Conservation (phyloP, 2,329 filamentous ascomycete species). For the Apiospora kogelbergensis region DNA sequence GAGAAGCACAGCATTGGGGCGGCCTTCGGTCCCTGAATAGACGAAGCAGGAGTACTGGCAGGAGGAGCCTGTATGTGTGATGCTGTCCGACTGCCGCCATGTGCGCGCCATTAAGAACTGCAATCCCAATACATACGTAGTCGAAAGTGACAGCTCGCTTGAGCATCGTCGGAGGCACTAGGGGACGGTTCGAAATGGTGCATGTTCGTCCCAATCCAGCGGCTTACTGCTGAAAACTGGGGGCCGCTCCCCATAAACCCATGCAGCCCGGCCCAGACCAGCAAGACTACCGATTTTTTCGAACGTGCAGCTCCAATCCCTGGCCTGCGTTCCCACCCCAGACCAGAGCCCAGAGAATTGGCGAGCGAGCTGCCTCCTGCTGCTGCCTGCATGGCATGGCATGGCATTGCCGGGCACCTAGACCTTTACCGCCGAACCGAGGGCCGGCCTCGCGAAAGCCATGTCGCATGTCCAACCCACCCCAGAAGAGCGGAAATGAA, state of each 20-base stretch:
- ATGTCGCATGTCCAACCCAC: neutral
- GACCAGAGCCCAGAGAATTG: neutral
- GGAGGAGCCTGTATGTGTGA: neutral
- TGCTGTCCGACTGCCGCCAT: neutral
- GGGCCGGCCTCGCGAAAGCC: neutral
- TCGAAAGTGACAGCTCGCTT: neutral
- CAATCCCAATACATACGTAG: neutral
- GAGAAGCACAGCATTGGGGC: neutral
- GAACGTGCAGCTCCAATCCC: neutral
- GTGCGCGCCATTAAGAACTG: neutral
- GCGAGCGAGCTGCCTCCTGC: neutral
- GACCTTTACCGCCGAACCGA: conserved; percentile 7
- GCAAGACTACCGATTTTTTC: conserved; percentile 1
- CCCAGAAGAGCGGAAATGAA: neutral
- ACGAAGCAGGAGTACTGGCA: neutral
- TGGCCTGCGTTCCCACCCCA: neutral
- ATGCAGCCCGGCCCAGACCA: neutral
- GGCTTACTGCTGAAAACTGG: neutral
- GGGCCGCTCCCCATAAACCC: neutral
- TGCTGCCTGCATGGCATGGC: neutral
- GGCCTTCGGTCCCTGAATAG: neutral
- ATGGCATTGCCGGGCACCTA: neutral
- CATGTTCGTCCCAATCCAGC: neutral
- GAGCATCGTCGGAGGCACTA: neutral
- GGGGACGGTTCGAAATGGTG: neutral